phyloP scores from a whole-genome alignment of 2,329 filamentous ascomycete genomes.

The Scortechinia acanthostroma region DNA sequence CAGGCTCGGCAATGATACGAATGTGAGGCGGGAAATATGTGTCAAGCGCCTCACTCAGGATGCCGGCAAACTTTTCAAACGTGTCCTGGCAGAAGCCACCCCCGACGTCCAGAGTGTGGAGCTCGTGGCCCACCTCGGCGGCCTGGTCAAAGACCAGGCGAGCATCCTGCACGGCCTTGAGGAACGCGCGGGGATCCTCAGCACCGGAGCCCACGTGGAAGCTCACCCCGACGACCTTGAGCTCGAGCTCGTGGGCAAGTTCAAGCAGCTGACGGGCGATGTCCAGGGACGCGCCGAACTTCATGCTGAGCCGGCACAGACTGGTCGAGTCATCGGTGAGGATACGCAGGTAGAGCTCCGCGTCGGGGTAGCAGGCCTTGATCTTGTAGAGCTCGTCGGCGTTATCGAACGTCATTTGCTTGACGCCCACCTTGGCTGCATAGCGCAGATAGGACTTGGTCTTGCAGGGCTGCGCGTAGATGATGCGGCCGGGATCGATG shows the following conservation, averaged over 20 bases:
- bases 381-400: constrained; percentile 97
- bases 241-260: constrained; percentile 72
- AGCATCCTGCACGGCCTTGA: constrained; percentile 84
- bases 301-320: constrained; percentile 89
- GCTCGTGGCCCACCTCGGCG: constrained; percentile 64
- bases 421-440: constrained; percentile 76
- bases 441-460: constrained; percentile 96
- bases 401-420: constrained; percentile 99
- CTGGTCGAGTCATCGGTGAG: constrained; percentile 92
- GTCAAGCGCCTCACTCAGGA: constrained; percentile 74
- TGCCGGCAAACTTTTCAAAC: constrained; percentile 82
- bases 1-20: constrained; percentile 88
- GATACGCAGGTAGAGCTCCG: constrained; percentile 89
- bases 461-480: constrained; percentile 99
- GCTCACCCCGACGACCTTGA: constrained; percentile 91
- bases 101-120: constrained; percentile 87
- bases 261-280: constrained; percentile 70
- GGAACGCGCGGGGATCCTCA: constrained; percentile 84
- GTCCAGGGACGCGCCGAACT: constrained; percentile 89
- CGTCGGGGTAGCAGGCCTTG: constrained; percentile 80
- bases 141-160: constrained; percentile 84
- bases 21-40: constrained; percentile 77
- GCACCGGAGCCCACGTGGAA: constrained; percentile 97
- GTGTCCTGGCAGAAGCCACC: constrained; percentile 87
- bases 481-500: constrained; percentile 82